These are phyloP conservation scores for Torulaspora globosa DNA, from an alignment of 1,139 yeast species.

Conservation along the genomic window DNA sequence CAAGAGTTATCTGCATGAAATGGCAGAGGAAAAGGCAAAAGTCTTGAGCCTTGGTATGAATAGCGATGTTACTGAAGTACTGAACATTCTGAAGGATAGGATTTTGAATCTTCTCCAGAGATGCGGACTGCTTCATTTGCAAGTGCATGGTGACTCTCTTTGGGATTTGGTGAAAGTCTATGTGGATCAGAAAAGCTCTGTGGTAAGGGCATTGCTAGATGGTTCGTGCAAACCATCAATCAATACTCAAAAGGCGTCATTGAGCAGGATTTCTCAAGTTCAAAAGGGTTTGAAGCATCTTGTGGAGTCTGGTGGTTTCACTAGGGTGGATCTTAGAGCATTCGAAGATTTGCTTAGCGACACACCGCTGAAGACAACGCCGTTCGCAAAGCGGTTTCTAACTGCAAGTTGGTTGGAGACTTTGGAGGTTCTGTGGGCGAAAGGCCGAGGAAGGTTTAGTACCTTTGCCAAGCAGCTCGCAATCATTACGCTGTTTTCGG, in stretches of 20 bases:
- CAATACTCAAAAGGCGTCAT: slow-evolving; percentile 31
- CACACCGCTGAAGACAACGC: slow-evolving; percentile 17
- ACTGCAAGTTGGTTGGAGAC: slow-evolving; percentile 52
- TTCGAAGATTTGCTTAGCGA: slow-evolving; percentile 43
- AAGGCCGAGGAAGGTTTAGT: slow-evolving; percentile 53
- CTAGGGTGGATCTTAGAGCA: slow-evolving; percentile 43
- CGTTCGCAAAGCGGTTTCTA: slow-evolving; percentile 54
- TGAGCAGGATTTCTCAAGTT: slow-evolving; percentile 30
- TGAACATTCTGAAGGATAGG: slow-evolving; percentile 45
- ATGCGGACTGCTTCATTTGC: slow-evolving; percentile 53
- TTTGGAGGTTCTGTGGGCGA: slow-evolving; percentile 53
- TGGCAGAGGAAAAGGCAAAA: slow-evolving; percentile 54
- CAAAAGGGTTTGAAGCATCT: slow-evolving; percentile 41
- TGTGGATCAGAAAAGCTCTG: slow-evolving; percentile 43
- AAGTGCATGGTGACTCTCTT: slow-evolving; percentile 52
- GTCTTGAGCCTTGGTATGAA: slow-evolving; percentile 67
- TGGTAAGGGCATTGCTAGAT: slow-evolving; percentile 52
- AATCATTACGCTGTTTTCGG: slow-evolving; percentile 50
- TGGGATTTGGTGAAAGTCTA: slow-evolving; percentile 63
- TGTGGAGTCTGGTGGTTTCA: slow-evolving; percentile 46
- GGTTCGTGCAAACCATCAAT: slow-evolving; percentile 38
- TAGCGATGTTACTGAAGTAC: slow-evolving; percentile 57
- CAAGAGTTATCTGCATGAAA: slow-evolving; percentile 54
- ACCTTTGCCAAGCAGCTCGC: slow-evolving; percentile 46
- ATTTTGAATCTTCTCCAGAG: slow-evolving; percentile 51